Evolutionary conservation across 257 asterid genomes (phyloP), one percentile per base, ranked within the genome.

Genomic region (Solanum rostratum): DNA sequence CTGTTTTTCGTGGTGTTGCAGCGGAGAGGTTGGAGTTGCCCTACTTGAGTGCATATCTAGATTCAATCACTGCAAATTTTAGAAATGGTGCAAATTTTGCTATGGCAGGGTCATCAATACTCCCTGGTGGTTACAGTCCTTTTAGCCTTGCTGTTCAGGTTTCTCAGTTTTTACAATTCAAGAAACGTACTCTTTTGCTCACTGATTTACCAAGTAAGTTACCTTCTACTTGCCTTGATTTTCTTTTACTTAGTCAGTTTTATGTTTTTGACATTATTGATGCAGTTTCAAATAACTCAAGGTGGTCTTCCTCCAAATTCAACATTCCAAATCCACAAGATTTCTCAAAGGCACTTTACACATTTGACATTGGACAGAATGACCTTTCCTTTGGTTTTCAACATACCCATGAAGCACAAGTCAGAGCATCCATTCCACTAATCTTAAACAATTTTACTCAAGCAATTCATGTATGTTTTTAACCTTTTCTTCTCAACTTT

Each of bases 361-460:
- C 79, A 81, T 83, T 91, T 18, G 92, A 91, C 71, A 91, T 91
- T 41, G 92, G 91, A 83, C 94, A 90, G 59, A 91, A 91, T 16
- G 94, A 91, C 29, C 73, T 88, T 3, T 88, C 87, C 20, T 73
- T 83, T 41, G 91, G 90, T 19, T 88, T 90, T 70, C 83, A 85
- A 80, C 65, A 88, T 74, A 66, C 55, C 29, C 62, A 90, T 7
- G 80, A 82, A 70, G 87, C 88, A 22, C 85, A 84, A 85, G 86
- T 85, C 24, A 37, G 57, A 27, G 88, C 86, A 85, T 50, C 84
- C 1, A 90, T 90, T 39, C 92, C 92, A 10, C 87, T 57, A 18
- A 90, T 90, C 41, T 0, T 91, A n/a, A 53, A 55, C 54, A 83
- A 78, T 20, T 85, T 87, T 10, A 30, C 85, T 49, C 88, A 83